Evolutionary conservation across 129 eudicot genomes (phyloP).

Genomic region (Mikania micrantha): DNA sequence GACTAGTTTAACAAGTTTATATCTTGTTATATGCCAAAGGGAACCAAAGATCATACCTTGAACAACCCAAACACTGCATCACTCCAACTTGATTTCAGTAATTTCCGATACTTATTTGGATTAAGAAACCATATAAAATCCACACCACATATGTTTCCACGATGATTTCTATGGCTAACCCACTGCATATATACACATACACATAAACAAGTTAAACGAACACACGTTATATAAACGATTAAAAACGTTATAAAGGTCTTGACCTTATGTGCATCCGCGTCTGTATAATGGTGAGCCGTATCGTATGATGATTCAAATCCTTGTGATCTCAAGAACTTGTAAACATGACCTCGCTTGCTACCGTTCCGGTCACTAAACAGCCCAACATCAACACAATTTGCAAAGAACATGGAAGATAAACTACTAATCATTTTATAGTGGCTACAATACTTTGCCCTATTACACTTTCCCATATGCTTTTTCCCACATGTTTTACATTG

Average conservation of each 20-base stretch:
- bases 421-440: too few species aligned
- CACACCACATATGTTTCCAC: constrained; percentile 96
- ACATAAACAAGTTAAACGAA: not conserved
- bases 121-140: constrained; percentile 99
- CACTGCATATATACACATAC: constrained; percentile 40
- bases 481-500: too few species aligned
- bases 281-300: constrained; percentile 92
- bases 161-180: constrained; percentile 98
- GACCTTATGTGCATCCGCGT: constrained; percentile 96
- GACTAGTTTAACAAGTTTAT: too few species aligned
- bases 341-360: constrained; percentile 92
- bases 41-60: constrained; percentile 45
- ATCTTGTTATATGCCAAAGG: not conserved
- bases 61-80: constrained; percentile 90
- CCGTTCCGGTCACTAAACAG: constrained; percentile 89
- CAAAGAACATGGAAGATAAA: not conserved
- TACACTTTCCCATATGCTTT: too few species aligned
- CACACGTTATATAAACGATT: not conserved
- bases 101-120: constrained; percentile 79
- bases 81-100: constrained; percentile 88
- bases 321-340: constrained; percentile 85
- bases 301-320: constrained; percentile 97
- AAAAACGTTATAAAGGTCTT: not conserved
- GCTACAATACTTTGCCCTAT: too few species aligned
- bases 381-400: not conserved